Base-by-base conservation (phyloP, 371 early-diverging fungal species). In the Synchytrium microbalum region DNA sequence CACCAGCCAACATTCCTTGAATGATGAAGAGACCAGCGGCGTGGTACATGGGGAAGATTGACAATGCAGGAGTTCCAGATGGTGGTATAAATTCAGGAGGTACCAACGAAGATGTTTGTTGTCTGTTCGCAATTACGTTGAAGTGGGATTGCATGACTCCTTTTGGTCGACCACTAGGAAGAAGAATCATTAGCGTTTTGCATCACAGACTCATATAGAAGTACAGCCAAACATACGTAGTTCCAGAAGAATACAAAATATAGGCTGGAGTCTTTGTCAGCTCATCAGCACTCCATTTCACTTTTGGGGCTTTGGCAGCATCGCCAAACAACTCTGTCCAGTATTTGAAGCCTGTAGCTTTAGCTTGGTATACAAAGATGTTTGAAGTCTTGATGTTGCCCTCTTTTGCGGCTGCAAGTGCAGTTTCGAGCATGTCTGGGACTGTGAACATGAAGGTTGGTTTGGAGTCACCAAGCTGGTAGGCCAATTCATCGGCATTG, bases 211-310 rank as follows among this genome's bases (percentile, higher is more conserved):
- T n/a, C n/a, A n/a, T n/a, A n/a, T n/a, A n/a, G n/a, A n/a, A n/a
- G n/a, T n/a, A n/a, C n/a, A n/a, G n/a, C n/a, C n/a, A n/a, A n/a
- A n/a, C n/a, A n/a, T n/a, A n/a, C 0, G 93, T 92, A 5, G 93
- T 94, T 29, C 95, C 95, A 46, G 88, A 87, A 13, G 90, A 90
- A 76, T 88, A 94, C 71, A 89, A 90, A 38, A 94, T 78, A 63
- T 87, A 88, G 3, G 92, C 91, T 27, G 89, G 69, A 58, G 75
- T 69, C 26, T 80, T 75, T 61, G n/a, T 30, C 27, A 72, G 72
- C 71, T 66, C 72, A 56, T 63, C 73, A 67, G 57, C 59, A 46
- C 70, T 64, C 58, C 61, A 76, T 66, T 59, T 71, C 54, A 66
- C 73, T 56, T n/a, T n/a, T 67, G 32, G 62, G 60, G 62, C 38